Evolutionary conservation across 768 basidiomycete genomes (phyloP).

Genomic region (Pleurotus cornucopiae): DNA sequence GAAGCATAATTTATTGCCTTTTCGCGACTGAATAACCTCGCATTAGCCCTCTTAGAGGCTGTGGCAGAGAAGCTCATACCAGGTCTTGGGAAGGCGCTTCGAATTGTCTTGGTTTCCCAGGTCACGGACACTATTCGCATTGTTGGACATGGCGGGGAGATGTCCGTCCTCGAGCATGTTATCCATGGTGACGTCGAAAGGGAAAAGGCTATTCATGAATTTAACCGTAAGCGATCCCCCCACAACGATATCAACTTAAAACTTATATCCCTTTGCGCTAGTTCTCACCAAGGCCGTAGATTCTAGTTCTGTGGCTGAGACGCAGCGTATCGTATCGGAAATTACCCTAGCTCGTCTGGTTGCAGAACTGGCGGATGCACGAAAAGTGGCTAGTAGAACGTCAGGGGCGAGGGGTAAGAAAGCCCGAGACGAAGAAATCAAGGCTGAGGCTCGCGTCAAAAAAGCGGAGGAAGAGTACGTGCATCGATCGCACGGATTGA

Average conservation of each 20-base stretch:
- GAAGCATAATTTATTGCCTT: too few species aligned
- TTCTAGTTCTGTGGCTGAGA: constrained; percentile 15
- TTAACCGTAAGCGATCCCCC: constrained; percentile 18
- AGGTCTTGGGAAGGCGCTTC: constrained; percentile 36
- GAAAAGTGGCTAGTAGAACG: constrained; percentile 44
- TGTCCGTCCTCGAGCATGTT: constrained; percentile 34
- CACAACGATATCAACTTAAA: constrained; percentile 7
- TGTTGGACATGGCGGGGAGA: constrained; percentile 13
- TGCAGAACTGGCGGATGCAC: constrained; percentile 25
- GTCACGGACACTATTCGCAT: constrained; percentile 21
- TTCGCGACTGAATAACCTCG: not conserved
- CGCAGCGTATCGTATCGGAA: constrained; percentile 23
- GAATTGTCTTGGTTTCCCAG: constrained; percentile 43
- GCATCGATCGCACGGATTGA: constrained; percentile 19
- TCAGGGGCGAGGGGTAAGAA: constrained; percentile 55
- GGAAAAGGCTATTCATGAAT: constrained; percentile 24
- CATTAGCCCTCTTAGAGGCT: constrained; percentile 30
- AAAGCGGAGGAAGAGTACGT: constrained; percentile 26
- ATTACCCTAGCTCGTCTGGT: constrained; percentile 22
- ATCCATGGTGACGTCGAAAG: constrained; percentile 38
- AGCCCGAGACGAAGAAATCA: constrained; percentile 48
- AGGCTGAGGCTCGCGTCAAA: constrained; percentile 36
- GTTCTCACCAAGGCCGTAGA: constrained; percentile 25
- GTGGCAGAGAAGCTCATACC: constrained; percentile 42
- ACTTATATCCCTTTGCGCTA: not conserved